Conservation (phyloP, 2,329 filamentous ascomycete species). For the Colletotrichum godetiae region DNA sequence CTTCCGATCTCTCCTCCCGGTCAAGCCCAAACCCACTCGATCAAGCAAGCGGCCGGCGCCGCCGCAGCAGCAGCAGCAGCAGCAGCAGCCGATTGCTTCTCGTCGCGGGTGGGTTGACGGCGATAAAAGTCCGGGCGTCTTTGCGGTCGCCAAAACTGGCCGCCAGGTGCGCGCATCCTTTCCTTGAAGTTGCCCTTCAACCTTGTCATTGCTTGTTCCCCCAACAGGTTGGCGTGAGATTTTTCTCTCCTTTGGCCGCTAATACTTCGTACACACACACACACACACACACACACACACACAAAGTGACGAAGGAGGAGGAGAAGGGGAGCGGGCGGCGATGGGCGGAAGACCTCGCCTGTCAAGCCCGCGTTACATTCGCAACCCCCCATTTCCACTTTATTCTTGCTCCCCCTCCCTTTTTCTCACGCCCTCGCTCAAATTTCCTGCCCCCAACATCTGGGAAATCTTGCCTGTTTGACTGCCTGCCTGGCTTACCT, state of each 20-base stretch:
- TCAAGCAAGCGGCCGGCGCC: slow-evolving; percentile 29
- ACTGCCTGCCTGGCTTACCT: slow-evolving; percentile 1
- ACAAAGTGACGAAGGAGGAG: not conserved
- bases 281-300: not conserved
- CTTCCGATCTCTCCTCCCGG: not conserved
- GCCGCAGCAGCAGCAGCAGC: slow-evolving; percentile 16
- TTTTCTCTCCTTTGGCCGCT: slow-evolving; percentile 5
- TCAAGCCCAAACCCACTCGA: slow-evolving; percentile 7
- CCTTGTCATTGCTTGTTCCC: not conserved
- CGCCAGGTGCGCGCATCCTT: slow-evolving; percentile 11
- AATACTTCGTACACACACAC: not conserved
- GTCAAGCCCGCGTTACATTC: slow-evolving; percentile 34
- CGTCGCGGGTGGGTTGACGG: not conserved
- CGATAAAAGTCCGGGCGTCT: not conserved
- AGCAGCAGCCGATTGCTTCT: slow-evolving; percentile 4
- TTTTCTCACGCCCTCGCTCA: not conserved
- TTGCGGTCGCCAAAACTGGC: not conserved
- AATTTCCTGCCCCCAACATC: slow-evolving; percentile 21
- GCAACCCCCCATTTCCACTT: slow-evolving; percentile 26
- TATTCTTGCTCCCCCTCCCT: not conserved
- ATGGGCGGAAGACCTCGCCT: slow-evolving; percentile 31
- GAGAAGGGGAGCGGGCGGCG: not conserved
- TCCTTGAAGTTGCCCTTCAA: not conserved
- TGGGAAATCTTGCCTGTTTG: not conserved
- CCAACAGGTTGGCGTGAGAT: not conserved